Evolutionary conservation across 352 stramenopile species (phyloP), one percentile per base, ranked within the genome.

Genomic region (Blastocystis sp.): DNA sequence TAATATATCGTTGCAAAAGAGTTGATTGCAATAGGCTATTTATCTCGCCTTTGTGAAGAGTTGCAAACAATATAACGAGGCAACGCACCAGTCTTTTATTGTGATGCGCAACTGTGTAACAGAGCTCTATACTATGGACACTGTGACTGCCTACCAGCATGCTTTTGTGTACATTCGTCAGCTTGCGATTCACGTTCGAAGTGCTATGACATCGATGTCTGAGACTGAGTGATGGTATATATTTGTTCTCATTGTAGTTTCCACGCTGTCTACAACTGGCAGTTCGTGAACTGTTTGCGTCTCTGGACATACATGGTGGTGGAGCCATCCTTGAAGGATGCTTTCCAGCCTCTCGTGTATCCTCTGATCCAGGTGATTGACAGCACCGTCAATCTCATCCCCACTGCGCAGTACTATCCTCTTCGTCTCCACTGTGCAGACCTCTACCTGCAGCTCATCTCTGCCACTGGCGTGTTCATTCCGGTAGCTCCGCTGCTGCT

Each of bases 121-220:
- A n/a, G 96, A 99, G 91, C 93, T 99, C 24, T 99, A 98, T 90
- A 94, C 94, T 18, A 90, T 99, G 20, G 96, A 99, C 91, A 93
- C 98, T 63, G 94, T 95, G 24, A 97, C 94, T 81, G 96, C 96
- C 59, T 99, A 99, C 93, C 96, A 99, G 91, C 96, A 98, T 92
- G 96, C 96, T 24, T 99, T 99, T 91, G 94, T 99, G 39, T 99
- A 99, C 92, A 98, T 99, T 75, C 95, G 97, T 41, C 95, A 99
- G 91, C 92, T 99, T 68, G 96, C 96, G n/a, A 95, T 99, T 76
- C 95, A 98, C 91, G 93, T 99, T 65, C 94, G 97, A 81, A 96
- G 96, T 75, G 98, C 96, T 16, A 96, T 98, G 91, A 95, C 94
- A 75, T 95, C 96, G 76, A 96, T 96, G n/a, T 96, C 94, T 30